Evolutionary conservation across 2,329 filamentous ascomycete genomes (phyloP).

Genomic region (Pestalotiopsis sp.): DNA sequence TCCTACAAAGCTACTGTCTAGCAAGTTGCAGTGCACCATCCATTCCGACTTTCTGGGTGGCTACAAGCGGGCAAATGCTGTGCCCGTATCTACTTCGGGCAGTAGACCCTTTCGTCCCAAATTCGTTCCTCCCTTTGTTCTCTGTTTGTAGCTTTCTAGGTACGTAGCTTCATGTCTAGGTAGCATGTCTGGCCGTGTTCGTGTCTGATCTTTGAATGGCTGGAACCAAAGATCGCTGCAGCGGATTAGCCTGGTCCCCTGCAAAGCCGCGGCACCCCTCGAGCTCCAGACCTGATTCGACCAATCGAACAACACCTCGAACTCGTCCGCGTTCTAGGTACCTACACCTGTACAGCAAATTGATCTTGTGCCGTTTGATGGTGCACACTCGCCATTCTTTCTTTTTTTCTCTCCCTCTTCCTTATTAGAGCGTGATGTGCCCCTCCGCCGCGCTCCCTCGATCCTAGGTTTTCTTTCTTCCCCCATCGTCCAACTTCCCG

Average conservation of each 20-base stretch:
- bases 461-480: neutral
- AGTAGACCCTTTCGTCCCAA: neutral
- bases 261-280: neutral
- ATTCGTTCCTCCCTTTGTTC: neutral
- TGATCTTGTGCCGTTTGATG: neutral
- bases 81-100: conserved; percentile 1
- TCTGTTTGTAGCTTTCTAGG: neutral
- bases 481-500: neutral
- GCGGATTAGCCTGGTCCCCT: neutral
- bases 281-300: neutral
- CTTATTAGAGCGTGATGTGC: neutral
- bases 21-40: neutral
- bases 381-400: neutral
- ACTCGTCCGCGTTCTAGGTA: neutral
- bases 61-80: conserved; percentile 2
- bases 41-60: neutral
- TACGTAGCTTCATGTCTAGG: neutral
- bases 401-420: neutral
- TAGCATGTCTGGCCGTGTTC: neutral
- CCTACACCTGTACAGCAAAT: neutral
- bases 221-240: neutral
- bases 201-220: neutral
- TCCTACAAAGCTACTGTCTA: neutral
- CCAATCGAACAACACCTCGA: neutral
- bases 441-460: neutral